Base-by-base conservation (phyloP, 176 grass and related monocot species). In the Aegilops umbellulata region DNA sequence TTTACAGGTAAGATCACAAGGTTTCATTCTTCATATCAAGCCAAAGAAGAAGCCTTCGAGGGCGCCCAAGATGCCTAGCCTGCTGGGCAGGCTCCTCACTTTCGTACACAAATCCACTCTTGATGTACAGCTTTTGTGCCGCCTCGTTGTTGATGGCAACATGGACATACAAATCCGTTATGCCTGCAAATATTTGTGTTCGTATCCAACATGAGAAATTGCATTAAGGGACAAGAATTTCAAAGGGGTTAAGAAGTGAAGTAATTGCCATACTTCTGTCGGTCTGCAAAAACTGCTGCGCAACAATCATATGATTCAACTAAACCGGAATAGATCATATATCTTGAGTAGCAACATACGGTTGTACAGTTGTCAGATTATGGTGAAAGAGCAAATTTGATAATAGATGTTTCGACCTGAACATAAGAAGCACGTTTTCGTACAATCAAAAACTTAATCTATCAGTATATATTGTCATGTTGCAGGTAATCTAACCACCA, bases 111-210 rank as follows among this genome's bases (percentile, higher is more conserved):
- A 98, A 98, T 60, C 94, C 97, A 80, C 92, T 89, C 84, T 98
- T 98, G 79, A 80, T 41, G 65, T 98, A 98, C 36, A 98, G 79
- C 53, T 94, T 95, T 78, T 89, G 86, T 2, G 84, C 97, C 25
- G 84, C 93, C 76, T 95, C 82, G 49, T 98, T 98, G 86, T 94
- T 87, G 19, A 95, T 91, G 44, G 92, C 93, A 76, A 98, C 97
- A 90, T 98, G 97, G 31, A 98, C 94, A 77, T 98, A 98, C 81
- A 98, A 74, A 85, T 98, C 92, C n/a, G 92, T 92, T 87, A 98
- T 92, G 69, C 93, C 97, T 98, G 92, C 67, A 77, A 87, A 80
- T 27, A 38, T 66, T 76, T 71, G 20, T 3, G 81, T 34, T 34
- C 2, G 16, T 7, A 14, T 71, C 34, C 17, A n/a, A 49, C 58